These are phyloP conservation scores for Yarrowia divulgata DNA, from an alignment of 805 yeast genomes.

Conservation along the genomic window DNA sequence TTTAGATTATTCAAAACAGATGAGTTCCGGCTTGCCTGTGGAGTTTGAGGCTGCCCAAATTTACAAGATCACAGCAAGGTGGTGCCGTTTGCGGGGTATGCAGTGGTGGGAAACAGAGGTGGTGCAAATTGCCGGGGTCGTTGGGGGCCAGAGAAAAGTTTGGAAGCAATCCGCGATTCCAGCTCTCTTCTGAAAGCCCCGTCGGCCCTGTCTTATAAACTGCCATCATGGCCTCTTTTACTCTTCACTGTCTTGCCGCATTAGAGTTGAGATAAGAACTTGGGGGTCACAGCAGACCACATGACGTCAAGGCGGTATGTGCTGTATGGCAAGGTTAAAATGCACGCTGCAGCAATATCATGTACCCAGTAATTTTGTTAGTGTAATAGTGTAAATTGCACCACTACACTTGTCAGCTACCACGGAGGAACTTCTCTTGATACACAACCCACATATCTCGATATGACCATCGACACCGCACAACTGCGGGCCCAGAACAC, in stretches of 20 bases:
- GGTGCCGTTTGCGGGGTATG: slow-evolving; percentile 20
- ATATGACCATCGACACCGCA: slow-evolving; percentile 36
- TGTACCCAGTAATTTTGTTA: slow-evolving; percentile 12
- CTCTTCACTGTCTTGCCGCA: no score
- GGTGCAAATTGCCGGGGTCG: not conserved
- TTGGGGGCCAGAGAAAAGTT: not conserved
- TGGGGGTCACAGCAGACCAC: slow-evolving; percentile 23
- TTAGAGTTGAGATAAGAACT: slow-evolving; percentile 33
- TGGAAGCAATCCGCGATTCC: not conserved
- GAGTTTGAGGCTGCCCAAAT: not conserved
- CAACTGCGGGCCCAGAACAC: slow-evolving; percentile 36
- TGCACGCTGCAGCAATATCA: slow-evolving; percentile 18
- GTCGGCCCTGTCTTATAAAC: no score
- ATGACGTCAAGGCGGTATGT: slow-evolving; percentile 34
- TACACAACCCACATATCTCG: not conserved
- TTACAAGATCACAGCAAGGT: not conserved
- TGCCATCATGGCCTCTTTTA: no score
- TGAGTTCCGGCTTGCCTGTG: not conserved
- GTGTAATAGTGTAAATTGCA: not conserved
- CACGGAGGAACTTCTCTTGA: not conserved
- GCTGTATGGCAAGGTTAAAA: slow-evolving; percentile 1
- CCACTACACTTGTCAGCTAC: slow-evolving; percentile 5
- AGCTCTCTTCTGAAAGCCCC: not conserved
- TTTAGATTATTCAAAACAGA: not conserved
- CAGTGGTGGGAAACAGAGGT: not conserved